Evolutionary conservation across 2,329 filamentous ascomycete genomes (phyloP).

Genomic region (Thelonectria discophora): DNA sequence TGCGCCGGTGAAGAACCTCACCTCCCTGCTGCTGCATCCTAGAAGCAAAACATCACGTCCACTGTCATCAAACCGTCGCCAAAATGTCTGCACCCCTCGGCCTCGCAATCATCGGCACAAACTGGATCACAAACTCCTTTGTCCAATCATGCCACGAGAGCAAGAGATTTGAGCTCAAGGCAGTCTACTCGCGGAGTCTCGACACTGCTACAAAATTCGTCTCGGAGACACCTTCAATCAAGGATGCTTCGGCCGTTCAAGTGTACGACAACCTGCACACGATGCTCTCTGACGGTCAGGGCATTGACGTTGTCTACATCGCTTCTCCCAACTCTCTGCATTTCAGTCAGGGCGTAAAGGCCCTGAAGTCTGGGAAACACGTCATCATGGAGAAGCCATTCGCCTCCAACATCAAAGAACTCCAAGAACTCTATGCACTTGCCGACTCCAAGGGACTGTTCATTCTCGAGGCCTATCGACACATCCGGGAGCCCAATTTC

Average conservation of each 20-base stretch:
- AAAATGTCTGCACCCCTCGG: slow-evolving; percentile 30
- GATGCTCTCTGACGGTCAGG: slow-evolving; percentile 20
- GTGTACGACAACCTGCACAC: slow-evolving; percentile 27
- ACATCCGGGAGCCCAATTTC: slow-evolving; percentile 37
- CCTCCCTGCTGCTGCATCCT: too few relatives aligned
- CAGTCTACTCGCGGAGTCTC: slow-evolving; percentile 30
- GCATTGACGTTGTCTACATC: slow-evolving; percentile 29
- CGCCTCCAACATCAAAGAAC: slow-evolving; percentile 27
- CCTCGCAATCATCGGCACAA: slow-evolving; percentile 33
- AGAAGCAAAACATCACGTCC: too few relatives aligned
- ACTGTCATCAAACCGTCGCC: background rate
- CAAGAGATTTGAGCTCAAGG: slow-evolving; percentile 23
- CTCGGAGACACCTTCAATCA: slow-evolving; percentile 27
- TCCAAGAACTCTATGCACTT: slow-evolving; percentile 24
- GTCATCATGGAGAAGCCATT: slow-evolving; percentile 36
- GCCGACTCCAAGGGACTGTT: slow-evolving; percentile 29
- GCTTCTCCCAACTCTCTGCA: slow-evolving; percentile 35
- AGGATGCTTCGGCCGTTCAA: slow-evolving; percentile 8
- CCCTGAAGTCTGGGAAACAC: slow-evolving; percentile 25
- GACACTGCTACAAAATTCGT: slow-evolving; percentile 30
- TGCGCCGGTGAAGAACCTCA: too few relatives aligned
- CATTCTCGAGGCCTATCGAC: slow-evolving; percentile 31
- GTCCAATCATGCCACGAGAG: slow-evolving; percentile 34
- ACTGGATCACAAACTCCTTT: slow-evolving; percentile 37
- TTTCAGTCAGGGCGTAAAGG: slow-evolving; percentile 26